phyloP scores from a whole-genome alignment of 1,284 basidiomycete species.

The Meripilus lineatus region DNA sequence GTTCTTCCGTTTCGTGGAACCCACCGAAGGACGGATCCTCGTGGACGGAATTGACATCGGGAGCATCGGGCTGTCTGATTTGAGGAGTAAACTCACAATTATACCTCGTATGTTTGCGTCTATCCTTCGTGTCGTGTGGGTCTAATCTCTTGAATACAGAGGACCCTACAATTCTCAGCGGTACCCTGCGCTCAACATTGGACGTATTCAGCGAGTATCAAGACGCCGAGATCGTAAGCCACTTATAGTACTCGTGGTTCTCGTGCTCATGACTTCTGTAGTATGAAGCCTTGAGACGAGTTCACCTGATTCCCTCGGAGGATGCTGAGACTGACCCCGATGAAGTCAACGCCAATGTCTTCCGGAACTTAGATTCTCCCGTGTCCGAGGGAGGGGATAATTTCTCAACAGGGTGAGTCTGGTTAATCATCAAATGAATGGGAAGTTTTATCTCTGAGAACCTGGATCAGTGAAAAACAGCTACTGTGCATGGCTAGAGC shows the following conservation, averaged over 20 bases:
- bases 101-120: conserved; percentile 75
- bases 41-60: conserved; percentile 90
- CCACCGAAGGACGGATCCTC: conserved; percentile 74
- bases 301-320: conserved; percentile 74
- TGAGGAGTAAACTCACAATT: conserved; percentile 83
- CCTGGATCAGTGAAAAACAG: conserved; percentile 62
- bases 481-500: conserved; percentile 82
- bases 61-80: conserved; percentile 81
- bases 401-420: conserved; percentile 77
- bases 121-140: not conserved
- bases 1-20: conserved; percentile 95
- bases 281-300: conserved; percentile 86
- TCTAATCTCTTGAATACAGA: conserved; percentile 36
- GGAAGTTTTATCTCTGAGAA: conserved; percentile 1
- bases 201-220: conserved; percentile 90
- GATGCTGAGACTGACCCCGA: conserved; percentile 50
- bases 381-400: conserved; percentile 93
- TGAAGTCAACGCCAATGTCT: conserved; percentile 75
- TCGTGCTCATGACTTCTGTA: conserved; percentile 29
- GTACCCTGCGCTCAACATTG: conserved; percentile 81
- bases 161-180: conserved; percentile 88
- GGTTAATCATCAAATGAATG: conserved; percentile 5
- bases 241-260: not conserved
- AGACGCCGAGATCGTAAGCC: conserved; percentile 76
- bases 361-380: conserved; percentile 79